Base-by-base conservation (phyloP, 2,329 filamentous ascomycete species). In the Drechmeria coniospora region DNA sequence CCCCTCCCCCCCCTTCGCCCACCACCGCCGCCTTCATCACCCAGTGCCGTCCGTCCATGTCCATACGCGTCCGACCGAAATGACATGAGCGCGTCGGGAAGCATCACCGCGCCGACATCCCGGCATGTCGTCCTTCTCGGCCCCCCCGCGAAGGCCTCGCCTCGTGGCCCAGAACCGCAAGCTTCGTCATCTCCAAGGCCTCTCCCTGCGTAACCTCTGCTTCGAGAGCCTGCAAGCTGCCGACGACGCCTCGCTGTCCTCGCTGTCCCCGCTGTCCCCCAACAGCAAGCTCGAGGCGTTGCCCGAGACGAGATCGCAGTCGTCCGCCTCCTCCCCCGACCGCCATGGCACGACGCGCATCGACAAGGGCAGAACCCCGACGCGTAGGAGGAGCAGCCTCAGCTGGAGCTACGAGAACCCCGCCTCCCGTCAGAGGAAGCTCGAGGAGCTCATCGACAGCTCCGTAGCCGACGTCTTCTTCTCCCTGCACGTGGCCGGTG, bases 381-480 rank as follows among this genome's bases (percentile, higher is more conserved):
- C 38, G 9, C 49, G 49, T n/a, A n/a, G n/a, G n/a, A 50, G 61
- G 25, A 57, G 61, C 19, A 68, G 66, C 44, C 54, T 63, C 17
- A 63, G 55, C 24, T 43, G 67, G n/a, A 56, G 56, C 28, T 55
- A 57, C 23, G 50, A 52, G 10, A 65, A 44, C 26, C 62, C 63
- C 1, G 35, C 53, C 4, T 54, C 58, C 15, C 53, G 83, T 30
- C 84, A 93, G 57, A 74, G 73, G 50, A 77, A 74, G 46, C 58
- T 93, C 23, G 79, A 90, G 49, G 65, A 75, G 38, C 67, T 81
- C 6, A 70, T 79, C 16, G 71, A 74, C 28, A 69, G 64, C 40
- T 66, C 72, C 28, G 74, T 90, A 53, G 82, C 77, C n/a, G 79
- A 94, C 53, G 74, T 77, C 11, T 94, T 92, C 63, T 90, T 92